Percentiles rank a stretch among this genome's conserved stretches.
Conservation (phyloP, 2,329 filamentous ascomycete species). For the Orbilia blumenaviensis region DNA sequence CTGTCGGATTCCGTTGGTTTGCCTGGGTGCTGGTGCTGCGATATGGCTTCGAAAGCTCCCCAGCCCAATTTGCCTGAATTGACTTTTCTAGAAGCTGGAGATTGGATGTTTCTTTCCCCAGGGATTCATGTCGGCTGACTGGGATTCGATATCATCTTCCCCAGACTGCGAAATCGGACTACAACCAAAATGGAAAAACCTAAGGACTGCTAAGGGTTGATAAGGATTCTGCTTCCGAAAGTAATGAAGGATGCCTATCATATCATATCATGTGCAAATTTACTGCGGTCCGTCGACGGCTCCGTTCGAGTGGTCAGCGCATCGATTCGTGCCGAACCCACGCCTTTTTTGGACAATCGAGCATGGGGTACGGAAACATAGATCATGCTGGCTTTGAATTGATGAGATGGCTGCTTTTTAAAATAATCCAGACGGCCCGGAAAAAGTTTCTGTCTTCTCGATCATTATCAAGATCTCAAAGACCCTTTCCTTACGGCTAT, state of each 20-base stretch:
- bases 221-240: conserved; percentile 51
- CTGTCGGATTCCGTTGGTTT: conserved; percentile 23
- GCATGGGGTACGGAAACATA: conserved; percentile 46
- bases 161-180: conserved; percentile 55
- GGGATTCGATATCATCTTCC: conserved; percentile 43
- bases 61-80: conserved; percentile 40
- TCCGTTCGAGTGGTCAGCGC: conserved; percentile 41
- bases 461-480: conserved; percentile 15
- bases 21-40: conserved; percentile 13
- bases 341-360: conserved; percentile 30
- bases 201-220: conserved; percentile 49
- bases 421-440: conserved; percentile 27
- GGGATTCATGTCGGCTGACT: conserved; percentile 46
- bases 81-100: conserved; percentile 52
- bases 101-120: conserved; percentile 43
- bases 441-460: conserved; percentile 22
- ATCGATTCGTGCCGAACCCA: conserved; percentile 54
- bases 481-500: conserved; percentile 13
- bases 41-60: conserved; percentile 7
- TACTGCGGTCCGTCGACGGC: conserved; percentile 51
- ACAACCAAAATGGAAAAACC: conserved; percentile 44
- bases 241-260: conserved; percentile 47
- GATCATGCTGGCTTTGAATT: conserved; percentile 38
- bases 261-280: conserved; percentile 53
- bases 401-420: conserved; percentile 23